Conservation (phyloP, 2,329 filamentous ascomycete species). For the Hymenoscyphus linearis region DNA sequence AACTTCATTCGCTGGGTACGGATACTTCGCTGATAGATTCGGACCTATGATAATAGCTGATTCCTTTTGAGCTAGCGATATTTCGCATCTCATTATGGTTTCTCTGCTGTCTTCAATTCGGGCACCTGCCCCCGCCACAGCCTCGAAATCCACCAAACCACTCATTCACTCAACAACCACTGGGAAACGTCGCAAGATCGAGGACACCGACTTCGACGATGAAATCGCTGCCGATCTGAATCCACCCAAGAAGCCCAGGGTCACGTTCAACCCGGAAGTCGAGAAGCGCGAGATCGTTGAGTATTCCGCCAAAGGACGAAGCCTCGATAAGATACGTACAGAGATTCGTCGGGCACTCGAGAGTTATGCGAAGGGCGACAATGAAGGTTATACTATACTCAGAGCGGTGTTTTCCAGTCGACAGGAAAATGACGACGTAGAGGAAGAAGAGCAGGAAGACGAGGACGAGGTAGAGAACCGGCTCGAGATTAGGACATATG, state of each 20-base stretch:
- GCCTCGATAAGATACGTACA: constrained; percentile 25
- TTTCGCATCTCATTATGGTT: constrained; percentile 21
- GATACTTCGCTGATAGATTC: not conserved
- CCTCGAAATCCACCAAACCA: constrained; percentile 26
- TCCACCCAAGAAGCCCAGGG: constrained; percentile 28
- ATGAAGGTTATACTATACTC: constrained; percentile 26
- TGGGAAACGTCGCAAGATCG: constrained; percentile 26
- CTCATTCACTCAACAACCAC: constrained; percentile 27
- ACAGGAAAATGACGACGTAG: constrained; percentile 19
- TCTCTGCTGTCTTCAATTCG: constrained; percentile 19
- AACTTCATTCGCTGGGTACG: not conserved
- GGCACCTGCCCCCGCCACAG: constrained; percentile 10
- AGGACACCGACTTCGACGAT: constrained; percentile 25
- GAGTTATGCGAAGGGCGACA: constrained; percentile 40
- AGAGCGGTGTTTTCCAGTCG: constrained; percentile 47
- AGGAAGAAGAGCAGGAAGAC: constrained; percentile 18
- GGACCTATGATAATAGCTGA: constrained; percentile 15
- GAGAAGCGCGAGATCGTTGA: constrained; percentile 32
- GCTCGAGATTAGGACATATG: constrained; percentile 48
- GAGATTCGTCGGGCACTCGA: constrained; percentile 41
- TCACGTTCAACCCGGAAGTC: constrained; percentile 31
- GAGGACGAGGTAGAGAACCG: constrained; percentile 20
- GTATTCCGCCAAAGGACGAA: constrained; percentile 23
- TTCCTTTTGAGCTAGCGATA: constrained; percentile 5
- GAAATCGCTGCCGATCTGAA: constrained; percentile 22